Base-by-base conservation (phyloP, 805 yeast species). In the Helenozyma baotianmanensis region DNA sequence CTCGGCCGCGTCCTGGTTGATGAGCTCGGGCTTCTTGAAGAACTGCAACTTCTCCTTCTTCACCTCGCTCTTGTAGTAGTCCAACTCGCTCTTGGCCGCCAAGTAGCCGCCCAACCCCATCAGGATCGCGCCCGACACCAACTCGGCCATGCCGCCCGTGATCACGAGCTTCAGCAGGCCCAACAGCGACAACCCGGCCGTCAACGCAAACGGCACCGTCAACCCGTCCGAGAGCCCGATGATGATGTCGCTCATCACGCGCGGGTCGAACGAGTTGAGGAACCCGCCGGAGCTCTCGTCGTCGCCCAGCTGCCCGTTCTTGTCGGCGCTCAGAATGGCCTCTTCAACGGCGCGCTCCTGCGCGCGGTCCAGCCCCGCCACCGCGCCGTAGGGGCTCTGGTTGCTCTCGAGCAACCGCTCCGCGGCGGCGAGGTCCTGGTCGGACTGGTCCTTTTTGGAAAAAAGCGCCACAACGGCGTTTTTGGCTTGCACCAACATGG, bases 51-150 rank as follows among this genome's bases (percentile, higher is more conserved):
- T 82, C 54, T 84, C 92, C 48, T 74, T 69, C 46, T 74, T 76
- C 27, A 82, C 89, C 56, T 82, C 86, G 14, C 81, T 72, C 32
- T 70, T 67, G 56, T 82, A 83, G 57, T 78, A 83, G 54, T 83
- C 90, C 15, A 71, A 63, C 63, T 90, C 98, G 10, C 89, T 78
- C 57, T 82, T 82, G 26, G 98, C 98, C 19, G 97, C 98, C 36
- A 90, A 69, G 58, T 76, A 90, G 19, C 98, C 98, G 38, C 98
- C 98, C 35, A 90, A 75, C 7, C 98, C 97, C 98, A 90, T 90
- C 18, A 95, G 83, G 33, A 90, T 89, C 27, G 97, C 95, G 30
- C 98, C 98, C 5, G 96, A 84, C 3, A 90, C 94, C 47, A 90
- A 76, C 66, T 90, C 98, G 8, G 97, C 97, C 74, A 90, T 76